Evolutionary conservation across 805 yeast species (phyloP).

Genomic region (Ogataea philodendri): DNA sequence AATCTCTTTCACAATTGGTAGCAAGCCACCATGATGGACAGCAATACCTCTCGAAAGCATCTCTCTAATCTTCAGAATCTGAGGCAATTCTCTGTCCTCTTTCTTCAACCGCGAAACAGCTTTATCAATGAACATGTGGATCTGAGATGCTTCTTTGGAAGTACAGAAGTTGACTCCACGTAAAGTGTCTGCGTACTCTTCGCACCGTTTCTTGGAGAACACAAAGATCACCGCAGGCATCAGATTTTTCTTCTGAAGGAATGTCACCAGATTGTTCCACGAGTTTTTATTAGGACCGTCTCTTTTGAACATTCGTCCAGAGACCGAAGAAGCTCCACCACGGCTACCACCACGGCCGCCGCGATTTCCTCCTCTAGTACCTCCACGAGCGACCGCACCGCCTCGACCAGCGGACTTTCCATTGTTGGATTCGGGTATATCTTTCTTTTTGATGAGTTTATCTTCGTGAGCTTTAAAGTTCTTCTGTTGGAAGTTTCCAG

Average conservation of each 20-base stretch:
- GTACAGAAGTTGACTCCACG: constrained; percentile 74
- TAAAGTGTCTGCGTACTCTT: constrained; percentile 83
- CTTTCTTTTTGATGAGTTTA: constrained; percentile 39
- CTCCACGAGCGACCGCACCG: constrained; percentile 32
- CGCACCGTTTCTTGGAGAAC: constrained; percentile 90
- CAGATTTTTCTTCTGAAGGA: constrained; percentile 62
- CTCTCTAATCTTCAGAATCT: constrained; percentile 78
- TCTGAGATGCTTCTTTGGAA: constrained; percentile 83
- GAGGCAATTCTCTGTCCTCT: constrained; percentile 93
- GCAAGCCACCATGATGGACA: constrained; percentile 90
- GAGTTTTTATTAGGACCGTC: constrained; percentile 78
- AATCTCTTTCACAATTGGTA: constrained; percentile 90
- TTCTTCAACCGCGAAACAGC: constrained; percentile 84
- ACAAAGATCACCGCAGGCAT: constrained; percentile 93
- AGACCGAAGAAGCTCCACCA: constrained; percentile 26
- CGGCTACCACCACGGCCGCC: constrained; percentile 27
- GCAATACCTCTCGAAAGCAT: constrained; percentile 89
- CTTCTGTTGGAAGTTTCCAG: constrained; percentile 62
- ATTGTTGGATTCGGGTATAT: constrained; percentile 12
- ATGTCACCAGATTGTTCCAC: constrained; percentile 72
- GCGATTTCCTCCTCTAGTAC: constrained; percentile 35
- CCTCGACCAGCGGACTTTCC: constrained; percentile 31
- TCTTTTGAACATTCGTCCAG: constrained; percentile 39
- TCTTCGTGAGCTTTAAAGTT: constrained; percentile 64
- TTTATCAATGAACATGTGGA: constrained; percentile 88